These are phyloP conservation scores for Limnanthes douglasii DNA, from an alignment of 345 rosid genomes.

Conservation along the genomic window DNA sequence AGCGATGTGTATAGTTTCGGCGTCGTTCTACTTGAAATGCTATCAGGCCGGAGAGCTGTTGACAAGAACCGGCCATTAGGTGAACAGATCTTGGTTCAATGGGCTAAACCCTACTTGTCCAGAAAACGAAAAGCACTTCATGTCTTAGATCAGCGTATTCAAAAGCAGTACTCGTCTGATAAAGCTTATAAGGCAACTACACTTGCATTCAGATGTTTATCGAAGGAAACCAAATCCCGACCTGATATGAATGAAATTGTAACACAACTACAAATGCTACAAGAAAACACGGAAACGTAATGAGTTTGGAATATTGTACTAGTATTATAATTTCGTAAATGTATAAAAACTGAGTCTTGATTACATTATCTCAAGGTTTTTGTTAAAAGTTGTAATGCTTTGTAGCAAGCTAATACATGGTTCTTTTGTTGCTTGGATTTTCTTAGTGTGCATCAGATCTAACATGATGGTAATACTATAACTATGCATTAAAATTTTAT, in stretches of 20 bases:
- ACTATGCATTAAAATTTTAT: no score
- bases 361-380: no score
- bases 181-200: conserved; percentile 37
- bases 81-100: conserved; percentile 58
- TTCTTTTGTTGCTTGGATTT: no score
- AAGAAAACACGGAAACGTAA: neutral
- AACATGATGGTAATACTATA: no score
- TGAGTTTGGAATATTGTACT: no score
- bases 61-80: conserved; percentile 33
- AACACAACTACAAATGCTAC: conserved; percentile 18
- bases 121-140: conserved; percentile 46
- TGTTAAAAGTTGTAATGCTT: no score
- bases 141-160: conserved; percentile 57
- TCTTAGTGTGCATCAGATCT: no score
- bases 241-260: conserved; percentile 49
- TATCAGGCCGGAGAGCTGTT: conserved; percentile 38
- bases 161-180: conserved; percentile 43
- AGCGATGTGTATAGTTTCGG: conserved; percentile 73
- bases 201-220: conserved; percentile 38
- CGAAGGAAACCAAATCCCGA: conserved; percentile 35
- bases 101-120: conserved; percentile 57
- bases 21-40: conserved; percentile 49
- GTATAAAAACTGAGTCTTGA: no score
- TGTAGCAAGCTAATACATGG: no score
- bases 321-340: no score